Conservation (phyloP, 2,329 filamentous ascomycete species). For the Aspergillus clavatus region DNA sequence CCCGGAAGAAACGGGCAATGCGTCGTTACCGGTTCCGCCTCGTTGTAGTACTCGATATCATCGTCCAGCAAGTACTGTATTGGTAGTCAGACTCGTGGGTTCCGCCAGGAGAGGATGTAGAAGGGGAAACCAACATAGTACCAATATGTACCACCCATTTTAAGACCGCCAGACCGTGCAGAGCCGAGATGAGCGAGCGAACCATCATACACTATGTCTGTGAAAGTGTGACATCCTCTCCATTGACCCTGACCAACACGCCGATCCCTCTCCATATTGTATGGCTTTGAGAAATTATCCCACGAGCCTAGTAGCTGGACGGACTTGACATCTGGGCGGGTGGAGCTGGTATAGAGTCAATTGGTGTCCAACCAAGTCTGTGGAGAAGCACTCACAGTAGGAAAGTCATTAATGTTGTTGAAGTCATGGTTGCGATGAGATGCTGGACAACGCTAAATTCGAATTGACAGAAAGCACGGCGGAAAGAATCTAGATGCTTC, state of each 20-base stretch:
- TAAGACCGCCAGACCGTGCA: conserved; percentile 71
- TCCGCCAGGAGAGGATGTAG: not conserved
- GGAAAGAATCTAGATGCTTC: no score
- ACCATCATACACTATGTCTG: conserved; percentile 79
- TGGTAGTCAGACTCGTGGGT: conserved; percentile 19
- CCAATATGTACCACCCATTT: conserved; percentile 91
- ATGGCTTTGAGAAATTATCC: conserved; percentile 82
- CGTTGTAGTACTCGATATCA: conserved; percentile 70
- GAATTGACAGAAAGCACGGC: not conserved
- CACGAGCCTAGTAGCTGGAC: conserved; percentile 86
- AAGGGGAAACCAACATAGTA: conserved; percentile 70
- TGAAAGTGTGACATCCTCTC: conserved; percentile 83
- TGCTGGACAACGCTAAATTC: not conserved
- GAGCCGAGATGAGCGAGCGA: conserved; percentile 48
- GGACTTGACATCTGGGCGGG: conserved; percentile 45
- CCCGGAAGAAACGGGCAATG: conserved; percentile 82
- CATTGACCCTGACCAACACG: conserved; percentile 71
- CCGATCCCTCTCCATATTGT: conserved; percentile 75
- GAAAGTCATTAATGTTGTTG: conserved; percentile 36
- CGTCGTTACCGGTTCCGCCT: conserved; percentile 67
- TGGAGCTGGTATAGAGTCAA: conserved; percentile 22
- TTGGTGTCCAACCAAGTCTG: conserved; percentile 7
- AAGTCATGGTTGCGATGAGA: conserved; percentile 24
- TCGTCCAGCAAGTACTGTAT: conserved; percentile 76
- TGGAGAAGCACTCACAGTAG: conserved; percentile 27